A percentile compares a stretch with the other conserved stretches of the same genome.
Evolutionary conservation across 805 yeast genomes (phyloP).

Genomic region (Zygoascus bituminiphila): DNA sequence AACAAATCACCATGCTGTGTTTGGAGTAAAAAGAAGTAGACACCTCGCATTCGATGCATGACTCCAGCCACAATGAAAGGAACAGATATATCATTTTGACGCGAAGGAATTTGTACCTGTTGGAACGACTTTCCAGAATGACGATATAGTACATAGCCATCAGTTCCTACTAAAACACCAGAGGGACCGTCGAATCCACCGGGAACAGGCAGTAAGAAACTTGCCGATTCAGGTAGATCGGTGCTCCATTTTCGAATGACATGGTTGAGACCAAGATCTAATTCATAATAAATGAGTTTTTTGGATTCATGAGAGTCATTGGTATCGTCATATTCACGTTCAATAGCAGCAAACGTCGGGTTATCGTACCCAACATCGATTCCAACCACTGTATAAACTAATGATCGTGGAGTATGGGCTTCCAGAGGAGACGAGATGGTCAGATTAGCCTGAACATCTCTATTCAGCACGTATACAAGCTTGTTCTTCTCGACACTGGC

Average conservation of each 20-base stretch:
- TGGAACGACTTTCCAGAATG: conserved; percentile 20
- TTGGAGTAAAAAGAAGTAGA: conserved; percentile 65
- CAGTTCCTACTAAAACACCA: conserved; percentile 60
- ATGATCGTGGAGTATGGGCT: conserved; percentile 40
- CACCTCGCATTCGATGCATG: conserved; percentile 54
- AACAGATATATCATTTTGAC: conserved; percentile 34
- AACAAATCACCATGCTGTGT: conserved; percentile 64
- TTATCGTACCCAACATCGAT: conserved; percentile 74
- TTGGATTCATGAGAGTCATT: conserved; percentile 18
- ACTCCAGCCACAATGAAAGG: conserved; percentile 44
- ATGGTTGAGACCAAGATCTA: conserved; percentile 81
- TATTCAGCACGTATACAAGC: conserved; percentile 55
- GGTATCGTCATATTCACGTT: conserved; percentile 43
- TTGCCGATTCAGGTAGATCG: conserved; percentile 35
- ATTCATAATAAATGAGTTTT: conserved; percentile 59
- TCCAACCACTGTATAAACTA: conserved; percentile 49
- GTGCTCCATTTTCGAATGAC: conserved; percentile 47
- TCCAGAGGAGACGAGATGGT: conserved; percentile 69
- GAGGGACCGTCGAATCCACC: conserved; percentile 62
- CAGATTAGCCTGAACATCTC: conserved; percentile 39
- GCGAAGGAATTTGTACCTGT: conserved; percentile 43
- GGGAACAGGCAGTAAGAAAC: conserved; percentile 58
- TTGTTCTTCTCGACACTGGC: conserved; percentile 69
- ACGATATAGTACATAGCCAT: conserved; percentile 37
- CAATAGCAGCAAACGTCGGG: conserved; percentile 79